phyloP scores from a whole-genome alignment of 2,329 filamentous ascomycete genomes.

The Colletotrichum destructivum region DNA sequence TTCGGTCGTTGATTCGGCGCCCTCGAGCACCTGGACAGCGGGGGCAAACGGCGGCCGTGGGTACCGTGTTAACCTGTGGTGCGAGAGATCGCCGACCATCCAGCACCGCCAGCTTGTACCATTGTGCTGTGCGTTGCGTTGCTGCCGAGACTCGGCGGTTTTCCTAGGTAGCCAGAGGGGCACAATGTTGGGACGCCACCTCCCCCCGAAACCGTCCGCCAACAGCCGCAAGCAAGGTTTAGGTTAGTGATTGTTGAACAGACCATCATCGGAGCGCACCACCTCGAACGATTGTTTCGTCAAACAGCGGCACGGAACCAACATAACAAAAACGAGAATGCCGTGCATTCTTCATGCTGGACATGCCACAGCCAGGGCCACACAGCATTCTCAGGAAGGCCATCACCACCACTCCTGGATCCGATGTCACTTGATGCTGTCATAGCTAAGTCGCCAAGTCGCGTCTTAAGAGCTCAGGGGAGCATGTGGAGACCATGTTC shows the following conservation, averaged over 20 bases:
- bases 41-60: neutral
- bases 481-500: slow-evolving; percentile 5
- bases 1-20: neutral
- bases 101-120: neutral
- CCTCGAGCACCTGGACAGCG: neutral
- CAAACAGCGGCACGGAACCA: neutral
- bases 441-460: slow-evolving; percentile 25
- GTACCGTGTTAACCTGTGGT: neutral
- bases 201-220: slow-evolving; percentile 6
- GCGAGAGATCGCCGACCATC: neutral
- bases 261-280: neutral
- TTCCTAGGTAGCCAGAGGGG: neutral
- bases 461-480: neutral
- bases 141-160: neutral
- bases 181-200: slow-evolving; percentile 20
- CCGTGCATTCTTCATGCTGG: slow-evolving; percentile 17
- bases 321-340: slow-evolving; percentile 11
- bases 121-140: neutral
- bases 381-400: slow-evolving; percentile 13
- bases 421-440: slow-evolving; percentile 16
- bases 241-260: slow-evolving; percentile 21
- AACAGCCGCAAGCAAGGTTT: slow-evolving; percentile 26
- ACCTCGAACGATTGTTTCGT: slow-evolving; percentile 19
- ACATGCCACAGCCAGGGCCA: neutral
- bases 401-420: slow-evolving; percentile 3